Evolutionary conservation across 2,329 filamentous ascomycete genomes (phyloP).

Genomic region (Pseudocercospora vitis): DNA sequence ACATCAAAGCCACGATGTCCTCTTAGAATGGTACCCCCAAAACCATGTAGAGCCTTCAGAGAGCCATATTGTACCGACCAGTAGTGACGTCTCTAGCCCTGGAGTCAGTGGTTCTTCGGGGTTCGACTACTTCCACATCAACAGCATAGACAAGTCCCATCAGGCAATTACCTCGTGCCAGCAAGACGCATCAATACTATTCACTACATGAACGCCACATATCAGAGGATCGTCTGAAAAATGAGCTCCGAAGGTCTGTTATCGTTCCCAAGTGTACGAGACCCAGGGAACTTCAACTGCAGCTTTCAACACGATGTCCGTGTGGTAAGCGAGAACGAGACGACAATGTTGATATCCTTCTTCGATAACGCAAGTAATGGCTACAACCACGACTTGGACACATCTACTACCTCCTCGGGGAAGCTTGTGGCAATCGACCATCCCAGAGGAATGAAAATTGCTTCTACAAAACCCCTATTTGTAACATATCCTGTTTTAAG

Average conservation of each 20-base stretch:
- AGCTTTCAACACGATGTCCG: constrained; percentile 54
- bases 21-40: constrained; percentile 39
- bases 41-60: constrained; percentile 40
- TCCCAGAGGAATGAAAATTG: background rate
- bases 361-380: constrained; percentile 30
- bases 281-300: constrained; percentile 35
- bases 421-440: constrained; percentile 30
- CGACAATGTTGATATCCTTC: constrained; percentile 10
- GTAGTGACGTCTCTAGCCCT: constrained; percentile 41
- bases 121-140: constrained; percentile 55
- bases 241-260: constrained; percentile 27
- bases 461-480: constrained; percentile 23
- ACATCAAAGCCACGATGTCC: constrained; percentile 35
- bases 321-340: constrained; percentile 3
- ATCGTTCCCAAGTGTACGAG: background rate
- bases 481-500: constrained; percentile 25
- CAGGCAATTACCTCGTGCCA: constrained; percentile 52
- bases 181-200: constrained; percentile 41
- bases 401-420: constrained; percentile 25
- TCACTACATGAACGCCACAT: constrained; percentile 38
- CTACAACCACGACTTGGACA: constrained; percentile 12
- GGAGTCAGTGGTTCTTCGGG: background rate
- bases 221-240: constrained; percentile 40
- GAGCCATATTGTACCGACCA: constrained; percentile 33
- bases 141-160: constrained; percentile 54